Evolutionary conservation across 2,329 filamentous ascomycete genomes (phyloP), one percentile per base, ranked within the genome.

Genomic region (Anthostomella pinea): DNA sequence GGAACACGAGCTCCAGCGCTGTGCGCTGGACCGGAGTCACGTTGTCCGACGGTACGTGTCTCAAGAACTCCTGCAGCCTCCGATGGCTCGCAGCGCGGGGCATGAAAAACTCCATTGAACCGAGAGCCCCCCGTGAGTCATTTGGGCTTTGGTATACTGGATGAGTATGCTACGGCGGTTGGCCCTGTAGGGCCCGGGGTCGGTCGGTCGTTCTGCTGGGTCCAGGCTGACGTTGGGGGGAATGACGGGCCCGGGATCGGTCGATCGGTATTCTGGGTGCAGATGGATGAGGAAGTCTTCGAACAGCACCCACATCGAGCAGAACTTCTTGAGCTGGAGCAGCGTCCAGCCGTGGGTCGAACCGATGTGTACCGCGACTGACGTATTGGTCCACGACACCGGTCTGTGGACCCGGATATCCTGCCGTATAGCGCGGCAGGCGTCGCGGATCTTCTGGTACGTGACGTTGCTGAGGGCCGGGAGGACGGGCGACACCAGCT

Each of bases 261-360:
- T 7, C 25, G 28, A 17, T 8, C 8, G 13, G 13, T 16, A 6
- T 15, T 19, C 8, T 14, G 14, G 28, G 28, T 30, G 28, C 17
- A 30, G 14, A 6, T 10, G 16, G 7, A 19, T 19, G 28, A 19
- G 6, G 13, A 10, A 7, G 14, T 16, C 8, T 14, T 30, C 28
- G 28, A 30, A 7, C 6, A 19, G 7, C 13, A 30, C 6, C 28
- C 28, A 30, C 6, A 30, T 8, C 9, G 28, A 8, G 7, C 8
- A 6, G 8, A 30, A 13, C 9, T 14, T 16, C 28, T 30, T 30
- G 7, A 30, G 17, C 28, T 30, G 28, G 13, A 30, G 14, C 6
- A 30, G 28, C 14, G 28, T 30, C 28, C 28, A 30, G 14, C 28
- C 28, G 28, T 19, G 28, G 9, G 28, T 16, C 7, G 7, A 8